Conservation (phyloP, 352 stramenopile species). For the Pythium brachiatum region DNA sequence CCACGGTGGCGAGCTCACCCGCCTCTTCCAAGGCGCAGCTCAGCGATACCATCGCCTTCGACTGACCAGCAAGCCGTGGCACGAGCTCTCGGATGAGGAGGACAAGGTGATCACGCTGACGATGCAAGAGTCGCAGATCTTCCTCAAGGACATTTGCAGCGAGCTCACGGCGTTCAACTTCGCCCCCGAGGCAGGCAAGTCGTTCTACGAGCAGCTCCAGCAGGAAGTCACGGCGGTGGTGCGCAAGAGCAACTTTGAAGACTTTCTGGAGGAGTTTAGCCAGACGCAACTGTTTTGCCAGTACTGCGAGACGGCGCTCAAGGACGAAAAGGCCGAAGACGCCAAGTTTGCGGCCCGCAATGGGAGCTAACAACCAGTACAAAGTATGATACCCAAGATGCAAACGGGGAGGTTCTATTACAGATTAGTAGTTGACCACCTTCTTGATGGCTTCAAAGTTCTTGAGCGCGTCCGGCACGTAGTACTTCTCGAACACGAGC, state of each 20-base stretch:
- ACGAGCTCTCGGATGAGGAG: slow-evolving; percentile 77
- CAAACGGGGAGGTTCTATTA: neutral
- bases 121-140: slow-evolving; percentile 70
- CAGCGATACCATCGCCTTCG: slow-evolving; percentile 46
- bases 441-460: slow-evolving; percentile 96
- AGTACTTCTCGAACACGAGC: slow-evolving; percentile 96
- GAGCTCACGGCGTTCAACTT: slow-evolving; percentile 65
- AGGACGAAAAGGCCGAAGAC: slow-evolving; percentile 14
- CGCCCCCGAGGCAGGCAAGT: slow-evolving; percentile 24
- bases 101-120: slow-evolving; percentile 74
- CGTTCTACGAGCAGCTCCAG: slow-evolving; percentile 75
- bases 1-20: slow-evolving; percentile 56
- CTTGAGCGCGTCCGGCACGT: slow-evolving; percentile 92
- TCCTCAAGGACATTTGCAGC: slow-evolving; percentile 64
- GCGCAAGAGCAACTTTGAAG: slow-evolving; percentile 63
- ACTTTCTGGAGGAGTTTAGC: slow-evolving; percentile 79
- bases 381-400: too few species aligned
- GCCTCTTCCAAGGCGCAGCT: slow-evolving; percentile 50
- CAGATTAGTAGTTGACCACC: slow-evolving; percentile 82
- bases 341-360: neutral
- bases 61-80: slow-evolving; percentile 55
- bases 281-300: slow-evolving; percentile 87
- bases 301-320: slow-evolving; percentile 79
- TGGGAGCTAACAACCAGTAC: neutral
- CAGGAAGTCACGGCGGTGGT: slow-evolving; percentile 70